These are phyloP conservation scores for Fusarium sp. DNA, from an alignment of 2,329 filamentous ascomycete species.

Conservation along the genomic window DNA sequence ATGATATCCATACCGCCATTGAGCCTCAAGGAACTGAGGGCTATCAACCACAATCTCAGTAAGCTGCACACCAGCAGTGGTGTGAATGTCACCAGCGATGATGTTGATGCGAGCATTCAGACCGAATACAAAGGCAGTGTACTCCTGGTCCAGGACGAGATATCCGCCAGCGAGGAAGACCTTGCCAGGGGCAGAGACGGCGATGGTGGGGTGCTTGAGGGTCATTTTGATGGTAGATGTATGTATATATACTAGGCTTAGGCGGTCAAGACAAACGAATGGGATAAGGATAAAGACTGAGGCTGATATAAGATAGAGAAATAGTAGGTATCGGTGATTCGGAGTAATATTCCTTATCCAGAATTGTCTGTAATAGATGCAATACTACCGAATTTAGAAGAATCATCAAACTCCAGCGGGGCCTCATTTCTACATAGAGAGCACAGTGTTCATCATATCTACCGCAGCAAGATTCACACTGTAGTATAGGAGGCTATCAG, in stretches of 20 bases:
- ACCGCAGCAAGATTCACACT: constrained; percentile 16
- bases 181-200: constrained; percentile 93
- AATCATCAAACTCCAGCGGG: constrained; percentile 42
- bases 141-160: constrained; percentile 87
- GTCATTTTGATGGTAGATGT: constrained; percentile 27
- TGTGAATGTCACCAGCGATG: constrained; percentile 67
- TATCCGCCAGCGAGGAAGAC: constrained; percentile 95
- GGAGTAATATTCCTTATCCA: constrained; percentile 37
- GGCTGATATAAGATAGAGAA: background rate
- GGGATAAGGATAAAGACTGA: background rate
- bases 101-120: constrained; percentile 76
- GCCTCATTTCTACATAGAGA: constrained; percentile 30
- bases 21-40: constrained; percentile 88
- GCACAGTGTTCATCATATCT: constrained; percentile 33
- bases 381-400: constrained; percentile 15
- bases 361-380: constrained; percentile 12
- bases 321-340: background rate
- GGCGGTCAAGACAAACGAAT: background rate
- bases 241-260: background rate
- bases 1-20: constrained; percentile 89
- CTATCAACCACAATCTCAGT: constrained; percentile 86
- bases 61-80: constrained; percentile 72
- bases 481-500: constrained; percentile 12
- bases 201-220: constrained; percentile 56
- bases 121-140: constrained; percentile 80